These are phyloP conservation scores for Trichosporon asahii DNA, from an alignment of 1,284 basidiomycete species.

Conservation along the genomic window DNA sequence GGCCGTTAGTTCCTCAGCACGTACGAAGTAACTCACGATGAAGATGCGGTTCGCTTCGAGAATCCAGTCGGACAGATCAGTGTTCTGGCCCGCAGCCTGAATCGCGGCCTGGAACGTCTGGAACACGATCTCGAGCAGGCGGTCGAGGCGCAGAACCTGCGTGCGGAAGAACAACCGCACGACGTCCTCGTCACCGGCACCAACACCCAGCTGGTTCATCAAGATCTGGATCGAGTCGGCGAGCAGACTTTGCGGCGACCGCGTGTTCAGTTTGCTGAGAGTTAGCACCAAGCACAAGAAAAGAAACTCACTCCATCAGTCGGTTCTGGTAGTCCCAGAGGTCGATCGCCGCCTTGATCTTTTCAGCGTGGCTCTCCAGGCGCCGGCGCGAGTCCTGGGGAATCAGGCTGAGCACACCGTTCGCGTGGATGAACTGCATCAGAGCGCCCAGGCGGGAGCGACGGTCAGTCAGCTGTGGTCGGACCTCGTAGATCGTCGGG, in stretches of 20 bases:
- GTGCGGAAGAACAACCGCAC: conserved; percentile 81
- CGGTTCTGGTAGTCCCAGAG: conserved; percentile 78
- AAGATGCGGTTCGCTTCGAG: conserved; percentile 71
- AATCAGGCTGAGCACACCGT: conserved; percentile 73
- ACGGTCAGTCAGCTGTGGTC: conserved; percentile 70
- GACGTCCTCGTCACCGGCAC: conserved; percentile 60
- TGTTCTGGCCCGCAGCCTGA: conserved; percentile 20
- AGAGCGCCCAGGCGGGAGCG: conserved; percentile 74
- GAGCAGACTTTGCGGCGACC: conserved; percentile 47
- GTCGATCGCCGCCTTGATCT: conserved; percentile 73
- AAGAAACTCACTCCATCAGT: conserved; percentile 46
- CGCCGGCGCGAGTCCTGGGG: conserved; percentile 72
- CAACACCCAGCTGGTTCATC: conserved; percentile 37
- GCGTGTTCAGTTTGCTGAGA: conserved; percentile 33
- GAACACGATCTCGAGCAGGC: conserved; percentile 45
- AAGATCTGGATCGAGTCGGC: conserved; percentile 49
- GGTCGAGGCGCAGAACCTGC: conserved; percentile 56
- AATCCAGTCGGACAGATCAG: conserved; percentile 55
- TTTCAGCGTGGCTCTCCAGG: conserved; percentile 82
- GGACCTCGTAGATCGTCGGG: conserved; percentile 72
- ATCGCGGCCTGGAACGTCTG: conserved; percentile 32
- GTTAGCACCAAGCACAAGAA: not conserved
- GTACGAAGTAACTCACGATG: conserved; percentile 56
- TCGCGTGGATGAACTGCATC: conserved; percentile 81
- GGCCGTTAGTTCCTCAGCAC: not conserved